A percentile compares a stretch with the other conserved stretches of the same genome.
Evolutionary conservation across 441 rosid genomes (phyloP).

Genomic region (Manihot esculenta): DNA sequence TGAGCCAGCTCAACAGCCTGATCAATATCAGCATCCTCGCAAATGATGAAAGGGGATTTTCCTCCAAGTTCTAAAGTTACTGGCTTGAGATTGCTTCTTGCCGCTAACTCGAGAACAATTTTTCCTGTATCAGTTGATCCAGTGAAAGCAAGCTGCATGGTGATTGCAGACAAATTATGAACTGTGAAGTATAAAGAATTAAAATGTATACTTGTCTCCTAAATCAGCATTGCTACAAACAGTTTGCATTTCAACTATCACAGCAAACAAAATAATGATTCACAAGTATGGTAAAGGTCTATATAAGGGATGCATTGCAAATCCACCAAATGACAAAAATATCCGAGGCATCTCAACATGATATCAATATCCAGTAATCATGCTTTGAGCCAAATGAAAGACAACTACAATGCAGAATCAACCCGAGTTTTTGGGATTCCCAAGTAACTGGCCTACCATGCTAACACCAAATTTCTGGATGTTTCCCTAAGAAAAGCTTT

Average conservation of each 20-base stretch:
- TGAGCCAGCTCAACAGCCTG: constrained; percentile 84
- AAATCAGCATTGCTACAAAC: background rate
- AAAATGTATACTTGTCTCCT: background rate
- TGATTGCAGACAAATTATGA: constrained; percentile 3
- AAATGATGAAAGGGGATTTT: constrained; percentile 80
- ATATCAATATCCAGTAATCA: background rate
- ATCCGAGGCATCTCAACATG: background rate
- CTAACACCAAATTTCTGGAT: no score
- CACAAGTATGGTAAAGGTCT: background rate
- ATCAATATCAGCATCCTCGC: constrained; percentile 77
- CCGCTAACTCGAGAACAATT: constrained; percentile 59
- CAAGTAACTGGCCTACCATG: no score
- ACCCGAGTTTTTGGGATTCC: no score
- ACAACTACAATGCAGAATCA: no score
- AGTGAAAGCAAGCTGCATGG: constrained; percentile 72
- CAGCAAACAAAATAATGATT: background rate
- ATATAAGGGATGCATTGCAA: background rate
- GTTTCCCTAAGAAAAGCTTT: no score
- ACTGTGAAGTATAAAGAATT: background rate
- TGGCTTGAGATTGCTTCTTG: constrained; percentile 83
- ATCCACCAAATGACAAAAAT: background rate
- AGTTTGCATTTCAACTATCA: background rate
- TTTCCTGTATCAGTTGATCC: constrained; percentile 75
- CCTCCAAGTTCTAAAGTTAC: constrained; percentile 91
- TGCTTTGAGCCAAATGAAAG: background rate